These are phyloP conservation scores for Cyberlindnera samutprakarnensis DNA, from an alignment of 805 yeast species.

Conservation along the genomic window DNA sequence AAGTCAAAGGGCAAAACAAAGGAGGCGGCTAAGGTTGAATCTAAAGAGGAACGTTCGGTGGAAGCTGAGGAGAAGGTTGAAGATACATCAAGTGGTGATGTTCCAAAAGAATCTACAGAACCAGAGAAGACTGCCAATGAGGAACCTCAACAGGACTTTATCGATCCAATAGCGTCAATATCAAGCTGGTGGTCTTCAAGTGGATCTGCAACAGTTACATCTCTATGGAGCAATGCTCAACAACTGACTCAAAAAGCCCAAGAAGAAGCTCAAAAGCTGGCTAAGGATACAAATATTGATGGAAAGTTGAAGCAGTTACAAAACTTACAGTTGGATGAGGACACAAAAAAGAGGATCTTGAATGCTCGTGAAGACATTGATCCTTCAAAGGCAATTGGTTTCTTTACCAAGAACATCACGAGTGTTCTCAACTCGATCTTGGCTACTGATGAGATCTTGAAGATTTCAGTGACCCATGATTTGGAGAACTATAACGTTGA, in stretches of 20 bases:
- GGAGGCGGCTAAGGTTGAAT: slow-evolving; percentile 7
- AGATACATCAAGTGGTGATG: slow-evolving; percentile 5
- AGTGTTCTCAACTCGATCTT: slow-evolving; percentile 26
- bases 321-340: slow-evolving; percentile 20
- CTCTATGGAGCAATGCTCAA: slow-evolving; percentile 63
- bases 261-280: slow-evolving; percentile 21
- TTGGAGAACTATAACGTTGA: slow-evolving; percentile 46
- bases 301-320: slow-evolving; percentile 24
- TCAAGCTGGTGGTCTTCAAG: slow-evolving; percentile 71
- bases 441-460: slow-evolving; percentile 43
- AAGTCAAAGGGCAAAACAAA: slow-evolving; percentile 14
- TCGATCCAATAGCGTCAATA: slow-evolving; percentile 59
- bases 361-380: slow-evolving; percentile 12
- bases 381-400: slow-evolving; percentile 20
- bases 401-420: slow-evolving; percentile 13
- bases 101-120: not conserved
- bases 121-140: not conserved
- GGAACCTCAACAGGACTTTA: slow-evolving; percentile 18
- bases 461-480: slow-evolving; percentile 63
- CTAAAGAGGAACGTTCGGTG: slow-evolving; percentile 13
- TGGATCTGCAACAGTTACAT: slow-evolving; percentile 58
- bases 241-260: slow-evolving; percentile 34
- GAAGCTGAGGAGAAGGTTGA: slow-evolving; percentile 12
- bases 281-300: slow-evolving; percentile 25
- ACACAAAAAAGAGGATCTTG: slow-evolving; percentile 19